These are phyloP conservation scores for Glycyrrhiza uralensis DNA, from an alignment of 306 rosid genomes.

Conservation along the genomic window DNA sequence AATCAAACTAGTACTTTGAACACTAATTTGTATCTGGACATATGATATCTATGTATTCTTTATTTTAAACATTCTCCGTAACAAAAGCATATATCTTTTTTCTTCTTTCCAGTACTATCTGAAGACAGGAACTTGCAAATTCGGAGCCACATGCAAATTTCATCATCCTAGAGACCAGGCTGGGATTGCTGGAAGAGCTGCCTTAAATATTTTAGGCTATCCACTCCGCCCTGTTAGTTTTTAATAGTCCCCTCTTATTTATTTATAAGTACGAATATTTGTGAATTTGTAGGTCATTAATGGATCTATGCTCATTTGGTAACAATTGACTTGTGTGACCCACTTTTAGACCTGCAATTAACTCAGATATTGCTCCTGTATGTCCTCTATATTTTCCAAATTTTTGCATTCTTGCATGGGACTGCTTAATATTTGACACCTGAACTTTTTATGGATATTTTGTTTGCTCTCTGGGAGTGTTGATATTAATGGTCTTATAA, in stretches of 20 bases:
- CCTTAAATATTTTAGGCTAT: conserved; percentile 82
- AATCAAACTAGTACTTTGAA: not conserved
- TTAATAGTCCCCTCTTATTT: conserved; percentile 17
- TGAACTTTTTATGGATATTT: not conserved
- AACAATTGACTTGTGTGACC: not conserved
- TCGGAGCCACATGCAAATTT: conserved; percentile 94
- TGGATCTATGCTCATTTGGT: conserved; percentile 6
- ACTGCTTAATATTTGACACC: not conserved
- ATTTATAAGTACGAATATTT: conserved; percentile 12
- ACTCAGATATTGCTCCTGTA: not conserved
- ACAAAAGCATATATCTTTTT: conserved; percentile 8
- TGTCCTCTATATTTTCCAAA: not conserved
- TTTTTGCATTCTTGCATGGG: conserved; percentile 12
- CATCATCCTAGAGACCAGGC: conserved; percentile 95
- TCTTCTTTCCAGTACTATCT: conserved; percentile 62
- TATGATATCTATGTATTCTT: not conserved
- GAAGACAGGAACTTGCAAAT: conserved; percentile 72
- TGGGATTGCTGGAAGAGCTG: conserved; percentile 81
- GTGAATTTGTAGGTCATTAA: conserved; percentile 21
- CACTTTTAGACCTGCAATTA: not conserved
- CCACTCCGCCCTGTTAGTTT: conserved; percentile 86
- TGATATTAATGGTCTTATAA: conserved; percentile 14
- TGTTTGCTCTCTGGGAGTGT: not conserved
- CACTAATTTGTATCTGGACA: not conserved
- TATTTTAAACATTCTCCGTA: conserved; percentile 4